Base-by-base conservation (phyloP, 2,329 filamentous ascomycete species). In the Thielaviopsis cerberus region DNA sequence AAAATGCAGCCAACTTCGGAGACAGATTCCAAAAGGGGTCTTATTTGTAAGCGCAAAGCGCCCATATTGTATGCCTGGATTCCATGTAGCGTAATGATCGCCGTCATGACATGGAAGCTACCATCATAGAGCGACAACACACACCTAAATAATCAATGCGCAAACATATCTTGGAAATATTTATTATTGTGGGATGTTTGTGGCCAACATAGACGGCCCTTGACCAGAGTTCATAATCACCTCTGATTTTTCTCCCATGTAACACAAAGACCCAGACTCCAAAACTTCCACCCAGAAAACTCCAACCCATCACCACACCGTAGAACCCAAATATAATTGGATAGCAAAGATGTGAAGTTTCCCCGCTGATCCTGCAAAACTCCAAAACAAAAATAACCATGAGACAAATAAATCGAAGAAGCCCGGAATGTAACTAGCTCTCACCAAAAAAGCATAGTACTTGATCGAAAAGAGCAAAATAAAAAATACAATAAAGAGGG, bases 21-120 rank as follows among this genome's bases (percentile, higher is more conserved):
- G 84, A 84, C 0, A 76, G 88, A 54, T 96, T 96, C 66, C 79
- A 82, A 20, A 85, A 86, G 63, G 89, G 89, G n/a, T 81, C 74
- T 20, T 83, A 75, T 63, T 65, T 83, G 59, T 82, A 64, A 54
- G 23, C 37, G 11, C 26, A 10, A 53, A 25, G 41, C 10, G 15
- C 23, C 13, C 20, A 24, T 4, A 24, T 20, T 22, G 10, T 24
- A 10, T n/a, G 10, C 53, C 15, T 15, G 37, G n/a, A 27, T 17
- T 1, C 26, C 30, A 4, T 17, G 15, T 37, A 17, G 4, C n/a
- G 34, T 17, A 41, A n/a, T 6, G 5, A 41, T 41, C 10, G 5
- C 15, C 15, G n/a, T n/a, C n/a, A n/a, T n/a, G n/a, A n/a, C n/a
- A n/a, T n/a, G n/a, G n/a, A n/a, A n/a, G n/a, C n/a, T n/a, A n/a